phyloP scores from a whole-genome alignment of 2,329 filamentous ascomycete species.

The Aspergillus pseudoterreus region DNA sequence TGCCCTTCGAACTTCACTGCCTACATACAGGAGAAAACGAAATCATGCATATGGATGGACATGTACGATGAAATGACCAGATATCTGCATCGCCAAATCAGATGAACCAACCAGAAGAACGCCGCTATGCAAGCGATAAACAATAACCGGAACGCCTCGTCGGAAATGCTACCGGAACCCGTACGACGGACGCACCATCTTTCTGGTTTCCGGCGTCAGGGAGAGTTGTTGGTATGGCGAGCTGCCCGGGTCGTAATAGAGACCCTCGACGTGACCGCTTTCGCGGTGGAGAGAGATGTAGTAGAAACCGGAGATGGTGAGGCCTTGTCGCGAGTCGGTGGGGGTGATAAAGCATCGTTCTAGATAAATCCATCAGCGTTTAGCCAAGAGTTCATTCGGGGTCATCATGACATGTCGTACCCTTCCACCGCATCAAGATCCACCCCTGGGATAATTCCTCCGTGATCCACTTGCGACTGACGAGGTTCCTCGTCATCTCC shows the following conservation, averaged over 20 bases:
- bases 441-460: constrained; percentile 40
- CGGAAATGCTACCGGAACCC: constrained; percentile 32
- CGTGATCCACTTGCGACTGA: constrained; percentile 44
- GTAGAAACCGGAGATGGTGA: constrained; percentile 51
- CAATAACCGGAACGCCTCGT: not conserved
- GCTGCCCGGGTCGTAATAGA: constrained; percentile 49
- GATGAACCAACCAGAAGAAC: not conserved
- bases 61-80: constrained; percentile 4
- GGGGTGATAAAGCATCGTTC: constrained; percentile 49
- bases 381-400: constrained; percentile 5
- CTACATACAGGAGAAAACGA: not conserved
- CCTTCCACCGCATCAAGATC: constrained; percentile 53
- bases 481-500: constrained; percentile 41
- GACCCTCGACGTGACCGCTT: constrained; percentile 44
- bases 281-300: constrained; percentile 47
- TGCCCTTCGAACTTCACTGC: not conserved
- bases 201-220: constrained; percentile 37
- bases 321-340: constrained; percentile 43
- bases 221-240: constrained; percentile 48
- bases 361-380: constrained; percentile 15
- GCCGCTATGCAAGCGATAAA: constrained; percentile 14
- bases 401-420: constrained; percentile 22
- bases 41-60: not conserved
- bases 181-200: constrained; percentile 42
- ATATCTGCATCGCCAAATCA: not conserved